These are phyloP conservation scores for Abortiporus biennis DNA, from an alignment of 1,284 basidiomycete genomes.

Conservation along the genomic window DNA sequence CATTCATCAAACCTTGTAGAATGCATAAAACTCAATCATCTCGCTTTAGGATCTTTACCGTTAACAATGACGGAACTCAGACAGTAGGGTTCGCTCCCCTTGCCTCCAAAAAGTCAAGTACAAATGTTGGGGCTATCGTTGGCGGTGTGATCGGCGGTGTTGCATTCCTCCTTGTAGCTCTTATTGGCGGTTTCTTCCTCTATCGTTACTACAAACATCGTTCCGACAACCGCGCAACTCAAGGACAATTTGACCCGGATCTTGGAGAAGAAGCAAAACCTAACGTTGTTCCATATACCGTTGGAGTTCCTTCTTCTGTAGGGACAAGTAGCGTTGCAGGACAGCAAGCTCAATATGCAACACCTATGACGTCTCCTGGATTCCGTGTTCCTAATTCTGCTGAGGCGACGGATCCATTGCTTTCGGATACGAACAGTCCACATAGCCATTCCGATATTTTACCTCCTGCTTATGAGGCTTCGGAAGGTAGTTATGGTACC, in stretches of 20 bases:
- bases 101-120: slow-evolving; percentile 7
- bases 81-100: slow-evolving; percentile 29
- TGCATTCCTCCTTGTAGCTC: slow-evolving; percentile 5
- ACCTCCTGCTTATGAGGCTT: slow-evolving; percentile 3
- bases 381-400: neutral
- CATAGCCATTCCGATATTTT: neutral
- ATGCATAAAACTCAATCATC: neutral
- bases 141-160: slow-evolving; percentile 11
- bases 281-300: neutral
- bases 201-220: neutral
- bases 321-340: neutral
- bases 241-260: slow-evolving; percentile 3
- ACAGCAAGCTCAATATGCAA: too few species aligned
- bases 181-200: slow-evolving; percentile 5
- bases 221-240: neutral
- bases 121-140: slow-evolving; percentile 9
- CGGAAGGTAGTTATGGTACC: neutral
- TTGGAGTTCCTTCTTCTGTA: neutral
- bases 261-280: neutral
- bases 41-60: slow-evolving; percentile 28
- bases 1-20: neutral
- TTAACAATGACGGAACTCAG: slow-evolving; percentile 24
- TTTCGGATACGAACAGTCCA: neutral
- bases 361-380: neutral
- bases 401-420: neutral